A percentile compares a stretch with the other conserved stretches of the same genome.
Evolutionary conservation across 2,329 filamentous ascomycete species (phyloP).

Genomic region (Nothophoma quercina): DNA sequence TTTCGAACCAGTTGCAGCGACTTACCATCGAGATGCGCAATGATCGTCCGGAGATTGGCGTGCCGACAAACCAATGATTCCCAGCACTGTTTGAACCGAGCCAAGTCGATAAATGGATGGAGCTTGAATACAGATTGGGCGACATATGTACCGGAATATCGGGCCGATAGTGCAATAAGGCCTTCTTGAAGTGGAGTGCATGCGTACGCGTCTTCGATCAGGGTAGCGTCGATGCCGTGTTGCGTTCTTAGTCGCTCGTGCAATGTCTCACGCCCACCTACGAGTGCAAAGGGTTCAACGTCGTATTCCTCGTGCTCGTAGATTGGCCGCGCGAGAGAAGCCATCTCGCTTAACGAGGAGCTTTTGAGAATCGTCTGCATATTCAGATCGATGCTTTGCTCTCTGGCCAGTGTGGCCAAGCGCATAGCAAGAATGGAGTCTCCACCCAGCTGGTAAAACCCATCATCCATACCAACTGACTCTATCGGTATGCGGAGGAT

Average conservation of each 20-base stretch:
- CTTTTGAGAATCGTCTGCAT: conserved; percentile 17
- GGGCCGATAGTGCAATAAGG: conserved; percentile 7
- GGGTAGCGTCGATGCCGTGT: background rate
- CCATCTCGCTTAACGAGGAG: conserved; percentile 23
- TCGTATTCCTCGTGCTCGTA: background rate
- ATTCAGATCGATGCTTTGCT: conserved; percentile 14
- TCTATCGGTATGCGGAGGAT: conserved; percentile 18
- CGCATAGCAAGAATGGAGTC: conserved; percentile 34
- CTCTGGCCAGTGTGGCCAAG: conserved; percentile 19
- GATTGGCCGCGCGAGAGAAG: background rate
- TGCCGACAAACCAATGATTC: background rate
- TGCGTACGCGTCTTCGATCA: conserved; percentile 16
- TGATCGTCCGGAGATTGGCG: background rate
- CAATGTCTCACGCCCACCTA: background rate
- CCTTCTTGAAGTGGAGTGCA: conserved; percentile 21
- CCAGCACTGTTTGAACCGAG: conserved; percentile 52
- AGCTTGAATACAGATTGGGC: conserved; percentile 53
- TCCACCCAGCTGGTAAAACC: conserved; percentile 31
- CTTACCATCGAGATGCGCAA: background rate
- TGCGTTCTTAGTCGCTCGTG: background rate
- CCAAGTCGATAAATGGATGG: background rate
- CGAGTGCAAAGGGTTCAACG: conserved; percentile 18
- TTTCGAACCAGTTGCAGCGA: background rate
- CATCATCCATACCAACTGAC: conserved; percentile 22
- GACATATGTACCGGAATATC: conserved; percentile 60